Base-by-base conservation (phyloP, 768 basidiomycete genomes). In the Trametes punicea region DNA sequence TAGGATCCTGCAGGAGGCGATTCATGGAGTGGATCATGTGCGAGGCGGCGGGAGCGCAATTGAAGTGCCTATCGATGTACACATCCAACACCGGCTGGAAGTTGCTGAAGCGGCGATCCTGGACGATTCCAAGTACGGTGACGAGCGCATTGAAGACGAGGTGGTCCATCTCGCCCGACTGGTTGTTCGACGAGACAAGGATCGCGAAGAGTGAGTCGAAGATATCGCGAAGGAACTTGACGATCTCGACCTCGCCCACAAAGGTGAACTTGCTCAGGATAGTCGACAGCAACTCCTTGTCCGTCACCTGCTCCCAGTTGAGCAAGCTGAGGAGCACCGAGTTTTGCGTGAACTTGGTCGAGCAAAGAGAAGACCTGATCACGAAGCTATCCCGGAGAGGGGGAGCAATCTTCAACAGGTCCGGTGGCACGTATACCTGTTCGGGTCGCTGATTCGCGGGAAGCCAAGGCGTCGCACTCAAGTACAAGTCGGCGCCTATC, bases 131-230 rank as follows among this genome's bases (percentile, higher is more conserved):
- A 10, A 98, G 85, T 11, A 98, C 88, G 4, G 86, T 91, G 50
- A 98, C 88, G 13, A 98, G 81, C 1, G 90, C 89, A 63, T 90
- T 88, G 76, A 98, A 97, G 8, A 95, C 90, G 34, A 90, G 76
- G 55, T 84, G 78, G 63, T 97, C 92, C 72, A 96, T 81, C 63
- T 93, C 87, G 20, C 87, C 85, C 6, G 80, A 69, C 55, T 84
- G 84, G 62, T 95, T 94, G 60, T 77, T 78, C 13, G 76, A 72
- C 16, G 93, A 93, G 1, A 85, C 77, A 46, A 98, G 78, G 59
- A 98, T 93, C 15, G 84, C 87, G 68, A 98, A 98, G 7, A 98
- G 82, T 0, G 94, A 83, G 65, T 98, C 93, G 67, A 98, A 93
- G 60, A 95, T 91, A 65, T 92, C 85, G 23, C 88, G 83, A 18